These are phyloP conservation scores for Rhinocladiella mackenziei DNA, from an alignment of 2,329 filamentous ascomycete genomes.

Conservation along the genomic window DNA sequence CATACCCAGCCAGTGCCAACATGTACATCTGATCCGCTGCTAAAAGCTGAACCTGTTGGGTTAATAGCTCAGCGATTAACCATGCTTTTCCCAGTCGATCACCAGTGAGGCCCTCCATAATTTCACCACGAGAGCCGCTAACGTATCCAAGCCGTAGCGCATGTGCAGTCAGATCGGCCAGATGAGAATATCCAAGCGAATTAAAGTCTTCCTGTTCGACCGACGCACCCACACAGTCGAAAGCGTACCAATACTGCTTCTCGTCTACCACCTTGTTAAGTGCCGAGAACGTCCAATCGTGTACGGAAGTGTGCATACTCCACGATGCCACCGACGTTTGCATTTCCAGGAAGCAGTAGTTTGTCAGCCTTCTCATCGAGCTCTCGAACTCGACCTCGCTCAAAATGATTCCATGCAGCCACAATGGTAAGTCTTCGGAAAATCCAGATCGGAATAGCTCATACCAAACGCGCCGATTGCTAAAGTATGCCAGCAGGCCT, in stretches of 20 bases:
- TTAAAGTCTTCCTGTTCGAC: background rate
- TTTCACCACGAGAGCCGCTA: no score
- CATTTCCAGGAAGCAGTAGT: slow-evolving; percentile 4
- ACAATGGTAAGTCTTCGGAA: background rate
- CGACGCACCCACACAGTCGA: slow-evolving; percentile 10
- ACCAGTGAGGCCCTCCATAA: no score
- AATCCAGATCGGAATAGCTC: slow-evolving; percentile 35
- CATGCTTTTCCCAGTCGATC: background rate
- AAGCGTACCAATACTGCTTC: slow-evolving; percentile 10
- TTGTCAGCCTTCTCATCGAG: background rate
- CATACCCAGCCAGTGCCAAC: background rate
- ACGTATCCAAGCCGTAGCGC: slow-evolving; percentile 10
- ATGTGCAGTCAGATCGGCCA: slow-evolving; percentile 3
- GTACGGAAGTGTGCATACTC: slow-evolving; percentile 21
- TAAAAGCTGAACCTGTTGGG: background rate
- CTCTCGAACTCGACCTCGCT: slow-evolving; percentile 9
- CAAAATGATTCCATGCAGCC: background rate
- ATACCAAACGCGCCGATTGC: slow-evolving; percentile 45
- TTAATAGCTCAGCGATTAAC: background rate
- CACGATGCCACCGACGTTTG: slow-evolving; percentile 1
- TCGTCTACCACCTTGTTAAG: slow-evolving; percentile 12
- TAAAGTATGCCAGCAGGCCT: slow-evolving; percentile 41
- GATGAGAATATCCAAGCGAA: background rate
- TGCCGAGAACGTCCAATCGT: slow-evolving; percentile 18
- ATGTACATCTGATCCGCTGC: background rate